phyloP scores from a whole-genome alignment of 306 rosid genomes.

The Sechiopsis laciniata region DNA sequence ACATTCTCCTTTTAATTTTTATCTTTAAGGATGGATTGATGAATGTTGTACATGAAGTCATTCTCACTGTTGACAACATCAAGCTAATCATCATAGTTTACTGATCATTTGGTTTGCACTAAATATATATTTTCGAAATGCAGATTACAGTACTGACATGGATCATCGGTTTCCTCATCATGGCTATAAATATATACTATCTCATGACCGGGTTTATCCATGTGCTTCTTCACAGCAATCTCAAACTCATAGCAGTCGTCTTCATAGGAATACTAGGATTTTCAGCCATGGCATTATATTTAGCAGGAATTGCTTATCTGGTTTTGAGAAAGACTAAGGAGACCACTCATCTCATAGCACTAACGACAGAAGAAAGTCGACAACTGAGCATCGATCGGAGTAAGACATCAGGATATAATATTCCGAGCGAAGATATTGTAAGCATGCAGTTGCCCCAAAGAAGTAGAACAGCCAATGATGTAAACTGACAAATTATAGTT shows the following conservation, averaged over 20 bases:
- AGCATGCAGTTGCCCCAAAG: slow-evolving; percentile 91
- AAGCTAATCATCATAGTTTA: too few species aligned
- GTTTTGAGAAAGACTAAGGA: slow-evolving; percentile 63
- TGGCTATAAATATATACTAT: slow-evolving; percentile 79
- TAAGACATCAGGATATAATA: slow-evolving; percentile 35
- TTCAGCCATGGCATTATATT: slow-evolving; percentile 62
- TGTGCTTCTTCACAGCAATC: slow-evolving; percentile 55
- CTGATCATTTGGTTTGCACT: background rate
- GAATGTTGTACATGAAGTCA: background rate
- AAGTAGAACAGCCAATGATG: slow-evolving; percentile 32
- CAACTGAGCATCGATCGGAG: slow-evolving; percentile 40
- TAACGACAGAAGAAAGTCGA: slow-evolving; percentile 54
- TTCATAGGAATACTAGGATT: slow-evolving; percentile 78
- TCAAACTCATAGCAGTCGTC: slow-evolving; percentile 40
- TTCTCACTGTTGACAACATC: background rate
- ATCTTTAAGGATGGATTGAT: background rate
- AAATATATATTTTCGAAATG: slow-evolving; percentile 16
- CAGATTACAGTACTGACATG: slow-evolving; percentile 69
- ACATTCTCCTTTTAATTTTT: background rate
- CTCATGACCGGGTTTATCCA: slow-evolving; percentile 55
- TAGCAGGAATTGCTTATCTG: slow-evolving; percentile 69
- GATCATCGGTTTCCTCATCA: slow-evolving; percentile 57
- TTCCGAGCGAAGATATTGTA: slow-evolving; percentile 69
- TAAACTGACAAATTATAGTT: slow-evolving; percentile 33
- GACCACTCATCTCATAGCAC: slow-evolving; percentile 51